A percentile compares a stretch with the other conserved stretches of the same genome.
These are phyloP conservation scores for Oryza glaberrima DNA, from an alignment of 176 grass and related monocot genomes.

Conservation along the genomic window DNA sequence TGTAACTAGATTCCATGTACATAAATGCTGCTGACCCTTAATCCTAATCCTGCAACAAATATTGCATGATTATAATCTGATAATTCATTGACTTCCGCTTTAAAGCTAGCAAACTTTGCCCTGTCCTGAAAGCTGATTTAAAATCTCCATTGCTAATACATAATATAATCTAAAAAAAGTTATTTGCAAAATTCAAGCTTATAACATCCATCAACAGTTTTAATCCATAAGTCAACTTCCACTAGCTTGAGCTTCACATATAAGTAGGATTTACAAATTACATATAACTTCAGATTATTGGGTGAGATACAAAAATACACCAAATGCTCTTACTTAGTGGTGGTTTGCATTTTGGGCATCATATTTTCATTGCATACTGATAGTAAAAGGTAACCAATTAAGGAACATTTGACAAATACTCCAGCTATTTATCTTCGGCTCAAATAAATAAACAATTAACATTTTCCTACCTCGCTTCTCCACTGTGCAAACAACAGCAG, in stretches of 20 bases:
- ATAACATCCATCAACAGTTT: background rate
- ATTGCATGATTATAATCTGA: background rate
- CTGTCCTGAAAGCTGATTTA: background rate
- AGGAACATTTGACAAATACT: background rate
- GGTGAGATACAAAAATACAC: background rate
- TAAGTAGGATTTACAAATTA: background rate
- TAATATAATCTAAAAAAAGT: background rate
- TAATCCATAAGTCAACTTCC: background rate
- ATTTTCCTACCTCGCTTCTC: background rate
- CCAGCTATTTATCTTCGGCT: background rate
- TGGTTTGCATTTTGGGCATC: background rate
- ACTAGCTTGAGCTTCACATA: background rate
- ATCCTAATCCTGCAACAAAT: background rate
- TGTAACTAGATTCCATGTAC: background rate
- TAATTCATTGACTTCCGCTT: background rate
- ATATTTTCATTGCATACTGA: background rate
- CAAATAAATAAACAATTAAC: background rate
- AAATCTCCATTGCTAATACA: background rate
- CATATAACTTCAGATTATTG: background rate
- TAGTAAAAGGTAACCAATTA: background rate
- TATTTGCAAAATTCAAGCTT: background rate
- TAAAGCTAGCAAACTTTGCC: background rate
- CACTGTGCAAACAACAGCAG: background rate
- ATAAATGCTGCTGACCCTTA: background rate
- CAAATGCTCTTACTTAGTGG: background rate